Percentiles rank a stretch among this genome's conserved stretches.
Evolutionary conservation across 495 filamentous ascomycete genomes (phyloP).

Genomic region (Parachaetomium inaequale): DNA sequence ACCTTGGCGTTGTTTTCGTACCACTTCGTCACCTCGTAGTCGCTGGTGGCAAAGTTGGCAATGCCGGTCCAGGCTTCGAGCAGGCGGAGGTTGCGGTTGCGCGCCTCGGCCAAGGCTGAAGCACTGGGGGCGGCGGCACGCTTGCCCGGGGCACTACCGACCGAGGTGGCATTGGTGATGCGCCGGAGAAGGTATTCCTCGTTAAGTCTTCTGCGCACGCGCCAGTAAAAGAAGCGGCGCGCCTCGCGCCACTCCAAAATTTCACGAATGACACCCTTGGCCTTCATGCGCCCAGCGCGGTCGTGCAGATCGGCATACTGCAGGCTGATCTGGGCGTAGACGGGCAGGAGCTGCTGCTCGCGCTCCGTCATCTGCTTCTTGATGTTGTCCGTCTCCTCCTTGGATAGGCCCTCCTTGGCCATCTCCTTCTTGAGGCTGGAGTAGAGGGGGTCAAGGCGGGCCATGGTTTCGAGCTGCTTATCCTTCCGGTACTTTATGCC

Average conservation of each 20-base stretch:
- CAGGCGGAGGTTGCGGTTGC: conserved; percentile 60
- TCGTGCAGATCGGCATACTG: conserved; percentile 98
- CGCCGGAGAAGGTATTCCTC: conserved; percentile 93
- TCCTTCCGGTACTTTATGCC: conserved; percentile 98
- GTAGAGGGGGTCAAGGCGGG: conserved; percentile 82
- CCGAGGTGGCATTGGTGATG: conserved; percentile 57
- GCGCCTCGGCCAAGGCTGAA: conserved; percentile 46
- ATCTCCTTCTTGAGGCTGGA: conserved; percentile 74
- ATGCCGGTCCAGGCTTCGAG: conserved; percentile 77
- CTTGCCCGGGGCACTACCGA: conserved; percentile 30
- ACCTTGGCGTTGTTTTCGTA: conserved; percentile 92
- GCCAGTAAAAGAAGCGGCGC: conserved; percentile 99
- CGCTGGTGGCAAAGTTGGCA: conserved; percentile 66
- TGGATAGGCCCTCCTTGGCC: conserved; percentile 60
- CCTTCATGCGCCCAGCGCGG: conserved; percentile 94
- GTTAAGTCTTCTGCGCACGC: conserved; percentile 91
- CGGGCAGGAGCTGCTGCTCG: conserved; percentile 82
- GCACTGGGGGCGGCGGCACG: conserved; percentile 31
- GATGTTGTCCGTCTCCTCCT: conserved; percentile 69
- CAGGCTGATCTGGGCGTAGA: conserved; percentile 87
- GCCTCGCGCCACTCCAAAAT: conserved; percentile 82
- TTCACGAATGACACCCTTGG: conserved; percentile 88
- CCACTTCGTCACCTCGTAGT: conserved; percentile 86
- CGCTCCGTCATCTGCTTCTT: conserved; percentile 85
- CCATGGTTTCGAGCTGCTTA: conserved; percentile 97